A percentile compares a stretch with the other conserved stretches of the same genome.
Conservation (phyloP, 768 basidiomycete species). For the Phylloporus sp. region DNA sequence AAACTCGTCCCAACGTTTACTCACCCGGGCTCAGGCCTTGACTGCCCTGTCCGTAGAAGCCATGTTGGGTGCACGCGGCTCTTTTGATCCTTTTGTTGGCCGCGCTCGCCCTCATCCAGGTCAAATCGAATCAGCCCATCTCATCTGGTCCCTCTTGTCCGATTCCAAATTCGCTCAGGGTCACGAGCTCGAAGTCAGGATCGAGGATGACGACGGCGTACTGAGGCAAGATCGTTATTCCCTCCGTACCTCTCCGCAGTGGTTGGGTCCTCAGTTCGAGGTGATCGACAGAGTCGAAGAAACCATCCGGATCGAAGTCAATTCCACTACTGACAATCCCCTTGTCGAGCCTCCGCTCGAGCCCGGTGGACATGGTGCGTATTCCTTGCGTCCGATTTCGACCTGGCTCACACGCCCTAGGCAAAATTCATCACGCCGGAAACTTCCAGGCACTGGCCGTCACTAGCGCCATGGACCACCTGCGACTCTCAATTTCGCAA, state of each 20-base stretch:
- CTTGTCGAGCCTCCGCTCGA: constrained; percentile 77
- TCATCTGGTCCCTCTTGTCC: constrained; percentile 62
- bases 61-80: constrained; percentile 63
- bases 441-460: constrained; percentile 89
- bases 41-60: constrained; percentile 86
- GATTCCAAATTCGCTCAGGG: constrained; percentile 63
- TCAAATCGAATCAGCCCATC: constrained; percentile 71
- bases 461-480: constrained; percentile 85
- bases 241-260: constrained; percentile 74
- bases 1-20: background rate
- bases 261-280: constrained; percentile 81
- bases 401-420: constrained; percentile 16
- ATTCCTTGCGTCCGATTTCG: background rate
- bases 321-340: constrained; percentile 88
- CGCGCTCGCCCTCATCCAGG: constrained; percentile 78
- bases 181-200: constrained; percentile 68
- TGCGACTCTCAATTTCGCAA: constrained; percentile 65
- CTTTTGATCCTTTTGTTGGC: constrained; percentile 74
- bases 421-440: constrained; percentile 71
- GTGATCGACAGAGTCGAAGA: constrained; percentile 64
- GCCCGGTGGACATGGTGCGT: constrained; percentile 28
- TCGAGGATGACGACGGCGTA: constrained; percentile 65
- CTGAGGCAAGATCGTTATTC: constrained; percentile 73
- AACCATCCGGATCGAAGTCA: constrained; percentile 69
- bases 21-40: constrained; percentile 43